A percentile compares a stretch with the other conserved stretches of the same genome.
Conservation (phyloP, 2,329 filamentous ascomycete genomes). For the Penicillium concentricum region DNA sequence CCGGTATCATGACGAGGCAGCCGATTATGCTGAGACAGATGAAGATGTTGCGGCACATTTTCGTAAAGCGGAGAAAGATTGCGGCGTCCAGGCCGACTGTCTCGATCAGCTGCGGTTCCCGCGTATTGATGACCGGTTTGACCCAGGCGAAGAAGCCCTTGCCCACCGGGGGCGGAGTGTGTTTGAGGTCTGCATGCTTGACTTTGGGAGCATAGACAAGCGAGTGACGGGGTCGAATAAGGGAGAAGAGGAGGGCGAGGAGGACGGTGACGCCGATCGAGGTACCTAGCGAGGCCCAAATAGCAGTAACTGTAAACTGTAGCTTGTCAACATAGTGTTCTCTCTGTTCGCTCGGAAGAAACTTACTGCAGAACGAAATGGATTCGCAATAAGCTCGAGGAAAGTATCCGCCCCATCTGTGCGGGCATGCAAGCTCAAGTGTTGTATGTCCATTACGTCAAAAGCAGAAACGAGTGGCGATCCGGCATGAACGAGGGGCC, state of each 20-base stretch:
- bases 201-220: constrained; percentile 92
- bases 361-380: constrained; percentile 46
- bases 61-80: constrained; percentile 81
- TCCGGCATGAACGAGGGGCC: constrained; percentile 16
- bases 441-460: constrained; percentile 27
- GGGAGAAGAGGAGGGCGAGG: constrained; percentile 78
- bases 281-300: constrained; percentile 76
- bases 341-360: background rate
- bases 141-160: constrained; percentile 90
- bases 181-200: constrained; percentile 87
- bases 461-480: constrained; percentile 19
- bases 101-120: constrained; percentile 74
- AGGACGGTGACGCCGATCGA: constrained; percentile 72
- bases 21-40: constrained; percentile 68
- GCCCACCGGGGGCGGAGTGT: constrained; percentile 80
- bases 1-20: constrained; percentile 74
- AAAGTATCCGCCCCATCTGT: constrained; percentile 38
- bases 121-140: constrained; percentile 71
- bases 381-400: constrained; percentile 45
- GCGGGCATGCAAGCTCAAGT: constrained; percentile 25
- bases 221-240: constrained; percentile 86
- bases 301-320: constrained; percentile 60
- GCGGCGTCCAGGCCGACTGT: constrained; percentile 88
- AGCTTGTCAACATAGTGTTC: constrained; percentile 9
- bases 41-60: constrained; percentile 94